phyloP scores from a whole-genome alignment of 2,329 filamentous ascomycete genomes.

The Penicillium palitans region DNA sequence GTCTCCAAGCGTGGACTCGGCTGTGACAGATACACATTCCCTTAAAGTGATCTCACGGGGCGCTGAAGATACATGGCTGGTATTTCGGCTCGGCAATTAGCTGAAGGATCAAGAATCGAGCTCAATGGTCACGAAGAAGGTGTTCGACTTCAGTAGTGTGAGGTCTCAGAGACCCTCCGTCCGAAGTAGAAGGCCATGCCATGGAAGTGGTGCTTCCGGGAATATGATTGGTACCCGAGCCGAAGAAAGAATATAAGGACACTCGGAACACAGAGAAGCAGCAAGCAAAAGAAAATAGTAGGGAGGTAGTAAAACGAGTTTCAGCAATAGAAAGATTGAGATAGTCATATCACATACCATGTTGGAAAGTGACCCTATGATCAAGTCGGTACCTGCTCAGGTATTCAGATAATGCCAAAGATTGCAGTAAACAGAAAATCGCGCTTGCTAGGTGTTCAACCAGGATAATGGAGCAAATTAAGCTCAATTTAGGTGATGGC shows the following conservation, averaged over 20 bases:
- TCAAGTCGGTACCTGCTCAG: not conserved
- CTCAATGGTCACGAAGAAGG: not conserved
- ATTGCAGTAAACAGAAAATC: not conserved
- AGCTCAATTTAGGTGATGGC: not conserved
- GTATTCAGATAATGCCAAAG: not conserved
- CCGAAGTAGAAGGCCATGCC: not conserved
- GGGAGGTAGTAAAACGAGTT: not conserved
- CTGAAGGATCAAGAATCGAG: not conserved
- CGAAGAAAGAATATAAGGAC: not conserved
- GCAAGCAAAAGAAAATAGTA: not conserved
- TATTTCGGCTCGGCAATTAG: not conserved
- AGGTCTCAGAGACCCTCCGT: not conserved
- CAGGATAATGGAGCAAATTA: not conserved
- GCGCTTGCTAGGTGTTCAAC: not conserved
- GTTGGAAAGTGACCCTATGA: too few relatives aligned
- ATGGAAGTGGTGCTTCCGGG: not conserved
- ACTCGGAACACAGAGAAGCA: not conserved
- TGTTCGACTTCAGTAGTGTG: too few relatives aligned
- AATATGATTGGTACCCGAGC: too few relatives aligned
- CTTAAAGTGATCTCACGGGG: not conserved
- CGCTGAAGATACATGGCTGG: not conserved
- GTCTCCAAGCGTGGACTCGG: not conserved
- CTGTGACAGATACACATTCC: not conserved
- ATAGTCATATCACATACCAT: not conserved
- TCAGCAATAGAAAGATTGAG: not conserved